A percentile compares a stretch with the other conserved stretches of the same genome.
Conservation (phyloP, 2,329 filamentous ascomycete genomes). For the Colletotrichum phormii region DNA sequence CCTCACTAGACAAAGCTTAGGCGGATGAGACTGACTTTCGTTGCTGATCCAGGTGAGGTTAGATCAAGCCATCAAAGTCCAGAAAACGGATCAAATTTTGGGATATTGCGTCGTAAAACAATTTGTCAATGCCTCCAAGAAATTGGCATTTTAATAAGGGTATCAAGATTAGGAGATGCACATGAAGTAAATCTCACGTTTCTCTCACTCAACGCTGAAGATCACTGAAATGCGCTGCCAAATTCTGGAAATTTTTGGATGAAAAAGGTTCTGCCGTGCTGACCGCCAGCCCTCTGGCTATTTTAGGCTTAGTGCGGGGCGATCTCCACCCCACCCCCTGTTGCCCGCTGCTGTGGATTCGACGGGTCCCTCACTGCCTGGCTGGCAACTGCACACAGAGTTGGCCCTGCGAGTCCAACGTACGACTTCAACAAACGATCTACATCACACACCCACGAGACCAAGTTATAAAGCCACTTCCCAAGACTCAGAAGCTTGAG, state of each 20-base stretch:
- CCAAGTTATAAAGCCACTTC: background rate
- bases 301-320: conserved; percentile 50
- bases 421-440: background rate
- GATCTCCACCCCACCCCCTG: conserved; percentile 27
- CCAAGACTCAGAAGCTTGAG: background rate
- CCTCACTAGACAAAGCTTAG: background rate
- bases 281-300: conserved; percentile 49
- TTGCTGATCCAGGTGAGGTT: background rate
- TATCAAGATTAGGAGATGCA: conserved; percentile 17
- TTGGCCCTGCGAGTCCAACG: background rate
- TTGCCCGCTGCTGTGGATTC: background rate
- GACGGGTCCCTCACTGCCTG: background rate
- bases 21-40: background rate
- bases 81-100: background rate
- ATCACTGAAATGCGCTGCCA: conserved; percentile 23
- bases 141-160: background rate
- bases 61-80: background rate
- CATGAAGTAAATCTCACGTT: background rate
- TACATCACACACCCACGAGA: background rate
- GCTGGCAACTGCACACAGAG: conserved; percentile 26
- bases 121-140: background rate
- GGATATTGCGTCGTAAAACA: background rate
- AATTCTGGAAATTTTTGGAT: conserved; percentile 49
- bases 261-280: conserved; percentile 48
- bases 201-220: background rate